Percentiles rank a stretch among this genome's conserved stretches.
These are phyloP conservation scores for Inosperma sp. DNA, from an alignment of 768 basidiomycete species.

Conservation along the genomic window DNA sequence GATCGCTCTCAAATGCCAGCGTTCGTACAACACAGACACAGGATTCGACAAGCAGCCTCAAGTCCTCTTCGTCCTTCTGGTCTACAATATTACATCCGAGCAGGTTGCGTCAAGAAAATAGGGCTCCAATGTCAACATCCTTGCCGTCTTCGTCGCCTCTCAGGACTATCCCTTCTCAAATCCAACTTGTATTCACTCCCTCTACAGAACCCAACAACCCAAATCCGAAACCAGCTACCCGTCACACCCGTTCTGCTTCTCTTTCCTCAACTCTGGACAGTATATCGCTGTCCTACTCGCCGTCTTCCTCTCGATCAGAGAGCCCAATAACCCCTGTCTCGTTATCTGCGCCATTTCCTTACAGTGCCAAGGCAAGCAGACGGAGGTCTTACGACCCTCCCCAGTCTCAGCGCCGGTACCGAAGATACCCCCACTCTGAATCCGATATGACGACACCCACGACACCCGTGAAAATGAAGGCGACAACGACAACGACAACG, in stretches of 20 bases:
- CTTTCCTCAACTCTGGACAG: slow-evolving; percentile 28
- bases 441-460: too few relatives aligned
- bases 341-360: slow-evolving; percentile 15
- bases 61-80: slow-evolving; percentile 37
- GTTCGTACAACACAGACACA: slow-evolving; percentile 9
- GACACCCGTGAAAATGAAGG: too few relatives aligned
- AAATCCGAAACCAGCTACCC: slow-evolving; percentile 17
- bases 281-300: slow-evolving; percentile 22
- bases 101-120: too few relatives aligned
- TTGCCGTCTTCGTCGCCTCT: slow-evolving; percentile 30
- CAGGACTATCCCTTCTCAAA: slow-evolving; percentile 32
- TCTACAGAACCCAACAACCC: slow-evolving; percentile 18
- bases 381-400: slow-evolving; percentile 17
- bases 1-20: slow-evolving; percentile 22
- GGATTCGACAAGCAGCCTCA: slow-evolving; percentile 8
- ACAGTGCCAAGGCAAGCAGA: slow-evolving; percentile 9
- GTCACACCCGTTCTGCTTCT: slow-evolving; percentile 25
- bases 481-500: too few relatives aligned
- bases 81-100: too few relatives aligned
- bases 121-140: too few relatives aligned
- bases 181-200: slow-evolving; percentile 26
- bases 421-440: slow-evolving; percentile 9
- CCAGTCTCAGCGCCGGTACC: slow-evolving; percentile 18
- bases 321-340: slow-evolving; percentile 28
- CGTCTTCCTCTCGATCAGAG: slow-evolving; percentile 28